Conservation (phyloP, 225 moss, liverwort and hornwort species). For the Lunularia cruciata region DNA sequence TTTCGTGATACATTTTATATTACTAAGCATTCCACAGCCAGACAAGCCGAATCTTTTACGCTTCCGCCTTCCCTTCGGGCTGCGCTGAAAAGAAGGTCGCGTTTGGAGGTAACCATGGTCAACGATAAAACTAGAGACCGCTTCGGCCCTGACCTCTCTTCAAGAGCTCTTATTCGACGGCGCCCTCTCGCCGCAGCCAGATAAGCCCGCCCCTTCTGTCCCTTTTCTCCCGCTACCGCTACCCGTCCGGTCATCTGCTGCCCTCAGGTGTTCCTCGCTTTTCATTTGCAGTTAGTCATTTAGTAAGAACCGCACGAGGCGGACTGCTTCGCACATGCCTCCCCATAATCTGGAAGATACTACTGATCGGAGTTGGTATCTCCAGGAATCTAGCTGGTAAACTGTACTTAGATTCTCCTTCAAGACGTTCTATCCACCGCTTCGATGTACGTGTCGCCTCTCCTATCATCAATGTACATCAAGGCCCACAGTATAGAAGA, state of each 20-base stretch:
- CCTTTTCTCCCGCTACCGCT: background rate
- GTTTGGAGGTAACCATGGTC: background rate
- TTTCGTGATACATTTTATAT: constrained; percentile 9
- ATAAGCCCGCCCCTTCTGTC: constrained; percentile 1
- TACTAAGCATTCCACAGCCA: background rate
- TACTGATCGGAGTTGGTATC: no score
- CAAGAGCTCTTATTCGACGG: constrained; percentile 6
- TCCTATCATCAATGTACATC: no score
- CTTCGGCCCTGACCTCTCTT: background rate
- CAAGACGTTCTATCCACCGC: no score
- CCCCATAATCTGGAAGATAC: no score
- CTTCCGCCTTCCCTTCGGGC: background rate
- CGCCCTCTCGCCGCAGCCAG: constrained; percentile 14
- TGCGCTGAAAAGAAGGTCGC: background rate
- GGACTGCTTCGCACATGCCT: no score
- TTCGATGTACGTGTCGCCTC: no score
- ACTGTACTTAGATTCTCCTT: no score
- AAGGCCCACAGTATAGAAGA: no score
- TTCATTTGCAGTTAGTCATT: no score
- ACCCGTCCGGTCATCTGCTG: background rate
- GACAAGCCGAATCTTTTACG: background rate
- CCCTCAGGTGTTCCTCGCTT: no score
- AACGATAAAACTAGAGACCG: constrained; percentile 2
- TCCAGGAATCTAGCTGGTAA: no score
- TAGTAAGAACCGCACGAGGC: no score